Base-by-base conservation (phyloP, 1,139 yeast genomes). In the Arxiozyma slooffiae region DNA sequence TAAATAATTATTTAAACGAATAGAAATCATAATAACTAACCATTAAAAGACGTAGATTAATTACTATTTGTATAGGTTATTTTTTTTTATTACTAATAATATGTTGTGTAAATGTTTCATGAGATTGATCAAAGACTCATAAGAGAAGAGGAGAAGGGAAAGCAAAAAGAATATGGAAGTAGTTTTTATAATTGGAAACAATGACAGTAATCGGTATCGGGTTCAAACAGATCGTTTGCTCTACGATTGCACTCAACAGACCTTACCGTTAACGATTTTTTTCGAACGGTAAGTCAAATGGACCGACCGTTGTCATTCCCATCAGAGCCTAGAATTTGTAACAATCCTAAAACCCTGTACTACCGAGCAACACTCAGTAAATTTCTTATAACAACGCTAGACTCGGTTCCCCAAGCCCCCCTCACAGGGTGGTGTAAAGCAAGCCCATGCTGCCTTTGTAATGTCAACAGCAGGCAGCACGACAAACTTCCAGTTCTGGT, bases 241-340 rank as follows among this genome's bases (percentile, higher is more conserved):
- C 66, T 61, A 59, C 67, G 62, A 64, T 64, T 64, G 68, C 68
- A 64, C 68, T 64, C 65, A 64, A 63, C 65, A 62, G 63, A 62
- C 67, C 62, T 45, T n/a, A 58, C 56, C 47, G 36, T 42, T 43
- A 16, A 11, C 30, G 30, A 5, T 2, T 9, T 14, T 4, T 14
- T 14, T 14, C 36, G 4, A n/a, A 16, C 16, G n/a, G 42, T 53
- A 55, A n/a, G 64, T 59, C 59, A 61, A 61, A 57, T 56, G 55
- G 58, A 52, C 53, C 62, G 53, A 53, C 65, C 64, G 57, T 56
- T 59, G 60, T 60, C 65, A 48, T 59, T 62, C 66, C 67, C 67
- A 62, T 60, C 63, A 53, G 43, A 45, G 6, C 9, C 37, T 36
- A 4, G 34, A 16, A n/a, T 11, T 3, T 7, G 17, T 30, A n/a